Evolutionary conservation across 345 rosid genomes (phyloP).

Genomic region (Camelina sativa): DNA sequence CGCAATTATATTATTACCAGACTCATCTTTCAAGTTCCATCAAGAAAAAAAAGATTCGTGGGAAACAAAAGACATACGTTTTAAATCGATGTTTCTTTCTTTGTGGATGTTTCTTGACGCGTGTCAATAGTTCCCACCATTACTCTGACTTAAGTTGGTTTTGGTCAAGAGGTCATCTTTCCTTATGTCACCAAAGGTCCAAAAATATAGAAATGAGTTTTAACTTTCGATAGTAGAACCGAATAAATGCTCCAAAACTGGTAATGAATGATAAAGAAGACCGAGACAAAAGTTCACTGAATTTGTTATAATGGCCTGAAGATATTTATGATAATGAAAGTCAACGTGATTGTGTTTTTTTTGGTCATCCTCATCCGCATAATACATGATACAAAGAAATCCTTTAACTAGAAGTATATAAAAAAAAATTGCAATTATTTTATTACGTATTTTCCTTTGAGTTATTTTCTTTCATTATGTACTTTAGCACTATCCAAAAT

Average conservation of each 20-base stretch:
- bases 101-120: slow-evolving; percentile 21
- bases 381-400: neutral
- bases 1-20: slow-evolving; percentile 11
- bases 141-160: slow-evolving; percentile 13
- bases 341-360: neutral
- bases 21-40: slow-evolving; percentile 33
- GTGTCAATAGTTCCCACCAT: slow-evolving; percentile 24
- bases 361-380: neutral
- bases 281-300: neutral
- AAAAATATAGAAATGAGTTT: slow-evolving; percentile 9
- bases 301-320: neutral
- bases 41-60: slow-evolving; percentile 19
- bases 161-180: slow-evolving; percentile 19
- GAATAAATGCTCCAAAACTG: neutral
- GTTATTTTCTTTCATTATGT: neutral
- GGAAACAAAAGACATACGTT: slow-evolving; percentile 24
- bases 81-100: slow-evolving; percentile 7
- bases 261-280: neutral
- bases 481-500: neutral
- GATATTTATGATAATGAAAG: neutral
- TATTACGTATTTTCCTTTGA: neutral
- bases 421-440: neutral
- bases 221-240: slow-evolving; percentile 10
- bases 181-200: slow-evolving; percentile 6
- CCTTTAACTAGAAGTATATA: too few species aligned